Evolutionary conservation across 306 rosid species (phyloP), one percentile per base, ranked within the genome.

Genomic region (Quercus dentata): DNA sequence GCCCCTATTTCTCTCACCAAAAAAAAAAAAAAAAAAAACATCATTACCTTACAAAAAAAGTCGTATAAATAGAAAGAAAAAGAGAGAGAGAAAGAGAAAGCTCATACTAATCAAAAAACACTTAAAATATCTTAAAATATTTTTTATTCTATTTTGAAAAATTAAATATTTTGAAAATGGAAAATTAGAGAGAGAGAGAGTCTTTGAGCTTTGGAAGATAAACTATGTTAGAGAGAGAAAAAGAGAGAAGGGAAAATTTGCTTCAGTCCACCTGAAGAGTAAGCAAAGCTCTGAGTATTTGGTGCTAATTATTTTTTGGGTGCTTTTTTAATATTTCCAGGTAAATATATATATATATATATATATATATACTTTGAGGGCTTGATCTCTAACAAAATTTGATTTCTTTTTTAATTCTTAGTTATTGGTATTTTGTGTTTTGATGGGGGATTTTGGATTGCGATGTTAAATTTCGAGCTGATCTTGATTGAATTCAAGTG

Each of bases 331-430:
- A 2, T 18, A 23, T 64, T 51, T 63, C 4, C 31, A 25, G 83
- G 69, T 74, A 80, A 21, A 18, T 67, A 8, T 38, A 54, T 1
- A 6, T 2, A 4, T 4, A 41, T 67, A 8, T 38, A 54, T 1
- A 18, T 67, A 8, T 38, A 54, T 1, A 6, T 2, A 4, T 4
- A 41, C 57, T 19, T 35, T 19, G 35, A 55, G 74, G 13, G 74
- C 74, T 74, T 28, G 83, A 74, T 80, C 83, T 19, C 65, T 74
- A 25, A 1, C 30, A 65, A 55, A 56, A 8, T 74, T 8, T 21
- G 2, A 12, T 46, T 58, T 4, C 20, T 54, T 23, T n/a, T 71
- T 19, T 46, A 0, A 20, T 6, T 9, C 18, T 19, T 3, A 6
- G 10, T 67, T 4, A 31, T 67, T 67, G n/a, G 13, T 35, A 21